Base-by-base conservation (phyloP, 768 basidiomycete genomes). In the Cystofilobasidium ferigula region DNA sequence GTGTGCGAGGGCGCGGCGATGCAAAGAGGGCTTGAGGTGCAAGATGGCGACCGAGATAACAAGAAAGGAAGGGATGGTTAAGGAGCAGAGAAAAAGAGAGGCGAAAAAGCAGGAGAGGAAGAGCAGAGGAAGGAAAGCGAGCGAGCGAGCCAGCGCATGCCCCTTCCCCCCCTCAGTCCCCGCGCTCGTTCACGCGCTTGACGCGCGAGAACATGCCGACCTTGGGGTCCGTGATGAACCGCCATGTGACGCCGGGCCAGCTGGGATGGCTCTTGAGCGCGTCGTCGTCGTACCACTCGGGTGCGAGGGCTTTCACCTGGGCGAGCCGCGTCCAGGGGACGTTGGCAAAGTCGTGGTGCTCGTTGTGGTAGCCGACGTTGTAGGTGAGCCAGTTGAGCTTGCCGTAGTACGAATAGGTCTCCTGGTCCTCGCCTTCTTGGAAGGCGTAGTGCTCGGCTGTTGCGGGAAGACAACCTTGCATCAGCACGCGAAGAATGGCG, bases 341-440 rank as follows among this genome's bases (percentile, higher is more conserved):
- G 16, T 91, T 91, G 10, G 95, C 93, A 77, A 99, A 98, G 77
- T 99, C 95, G 77, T 99, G 95, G 77, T 99, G 95, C 73, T 98
- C 95, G 76, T 99, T 97, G 76, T 99, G 95, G 74, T 97, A 98
- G 43, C 95, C 95, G 70, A 89, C 94, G 70, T 99, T 99, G 76
- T 97, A 99, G 18, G 91, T 89, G 26, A 98, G 77, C 18, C 85
- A 68, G 76, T 99, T 99, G 63, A 97, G 79, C 64, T 83, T 83
- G 0, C 95, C 95, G 71, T 99, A 99, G 76, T 98, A 99, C 68
- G 87, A 90, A 76, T 89, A 98, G 0, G 95, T 98, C 78, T 98
- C 95, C 74, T 98, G 93, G 38, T 85, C 82, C 1, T 86, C 88
- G 22, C 72, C 71, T 30, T 69, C 71, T 35, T 71, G 69, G 22